phyloP scores from a whole-genome alignment of 305 asterid species.

The Fraxinus dipetala region DNA sequence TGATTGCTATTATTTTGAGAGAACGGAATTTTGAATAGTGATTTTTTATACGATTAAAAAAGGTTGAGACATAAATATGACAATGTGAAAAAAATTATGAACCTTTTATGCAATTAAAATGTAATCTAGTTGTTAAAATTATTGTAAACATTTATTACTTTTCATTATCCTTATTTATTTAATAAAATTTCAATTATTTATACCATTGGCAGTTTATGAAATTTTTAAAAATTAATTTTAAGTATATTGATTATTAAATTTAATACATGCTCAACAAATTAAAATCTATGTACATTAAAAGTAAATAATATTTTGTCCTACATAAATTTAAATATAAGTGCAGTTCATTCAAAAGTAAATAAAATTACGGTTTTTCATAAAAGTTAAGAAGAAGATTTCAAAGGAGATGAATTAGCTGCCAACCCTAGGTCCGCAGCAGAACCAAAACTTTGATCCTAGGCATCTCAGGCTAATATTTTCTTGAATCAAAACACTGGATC shows the following conservation, averaged over 20 bases:
- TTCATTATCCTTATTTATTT: not conserved
- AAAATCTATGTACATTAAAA: too few relatives aligned
- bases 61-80: too few relatives aligned
- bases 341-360: not conserved
- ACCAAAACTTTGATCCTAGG: not conserved
- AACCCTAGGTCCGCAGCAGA: not conserved
- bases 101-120: too few relatives aligned
- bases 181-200: not conserved
- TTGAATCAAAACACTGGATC: not conserved
- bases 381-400: not conserved
- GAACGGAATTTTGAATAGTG: too few relatives aligned
- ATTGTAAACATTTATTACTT: too few relatives aligned
- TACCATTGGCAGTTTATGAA: not conserved
- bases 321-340: not conserved
- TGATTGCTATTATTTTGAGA: too few relatives aligned
- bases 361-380: not conserved
- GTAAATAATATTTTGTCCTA: not conserved
- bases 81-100: too few relatives aligned
- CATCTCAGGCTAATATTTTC: not conserved
- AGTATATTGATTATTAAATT: not conserved
- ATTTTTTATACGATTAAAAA: too few relatives aligned
- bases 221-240: not conserved
- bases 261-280: not conserved
- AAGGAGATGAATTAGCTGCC: not conserved
- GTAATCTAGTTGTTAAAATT: too few relatives aligned